These are phyloP conservation scores for Monosporascus sp. DNA, from an alignment of 2,329 filamentous ascomycete species.

Conservation along the genomic window DNA sequence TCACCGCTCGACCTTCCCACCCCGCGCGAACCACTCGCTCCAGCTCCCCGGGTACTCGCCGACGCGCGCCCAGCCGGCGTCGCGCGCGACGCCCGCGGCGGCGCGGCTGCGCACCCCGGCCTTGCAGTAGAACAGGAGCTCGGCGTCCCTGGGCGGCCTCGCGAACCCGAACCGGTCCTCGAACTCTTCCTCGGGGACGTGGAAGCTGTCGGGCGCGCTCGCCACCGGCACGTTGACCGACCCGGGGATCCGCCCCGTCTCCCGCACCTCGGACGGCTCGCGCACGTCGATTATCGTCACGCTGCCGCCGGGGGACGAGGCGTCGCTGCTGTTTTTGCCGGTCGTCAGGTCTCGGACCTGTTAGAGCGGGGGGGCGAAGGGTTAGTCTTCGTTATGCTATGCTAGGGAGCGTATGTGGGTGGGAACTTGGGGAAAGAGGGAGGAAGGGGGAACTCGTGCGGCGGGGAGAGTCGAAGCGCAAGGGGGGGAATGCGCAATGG, in stretches of 20 bases:
- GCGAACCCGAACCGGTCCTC: constrained; percentile 74
- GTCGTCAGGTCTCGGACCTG: constrained; percentile 17
- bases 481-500: no score
- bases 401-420: background rate
- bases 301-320: background rate
- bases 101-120: constrained; percentile 77
- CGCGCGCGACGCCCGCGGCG: constrained; percentile 70
- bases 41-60: constrained; percentile 73
- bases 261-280: constrained; percentile 62
- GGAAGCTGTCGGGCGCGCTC: constrained; percentile 72
- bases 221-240: constrained; percentile 79
- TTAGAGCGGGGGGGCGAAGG: background rate
- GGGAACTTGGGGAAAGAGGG: background rate
- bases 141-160: constrained; percentile 46
- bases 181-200: constrained; percentile 74
- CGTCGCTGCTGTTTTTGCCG: background rate
- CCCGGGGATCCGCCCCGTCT: constrained; percentile 69
- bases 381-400: background rate
- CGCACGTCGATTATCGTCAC: constrained; percentile 53
- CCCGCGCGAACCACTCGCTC: constrained; percentile 75
- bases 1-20: constrained; percentile 56
- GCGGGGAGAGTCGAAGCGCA: no score
- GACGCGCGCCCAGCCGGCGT: constrained; percentile 69
- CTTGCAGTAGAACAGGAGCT: constrained; percentile 88
- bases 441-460: background rate